Base-by-base conservation (phyloP, 805 yeast genomes). In the Ogataea paraovalis region DNA sequence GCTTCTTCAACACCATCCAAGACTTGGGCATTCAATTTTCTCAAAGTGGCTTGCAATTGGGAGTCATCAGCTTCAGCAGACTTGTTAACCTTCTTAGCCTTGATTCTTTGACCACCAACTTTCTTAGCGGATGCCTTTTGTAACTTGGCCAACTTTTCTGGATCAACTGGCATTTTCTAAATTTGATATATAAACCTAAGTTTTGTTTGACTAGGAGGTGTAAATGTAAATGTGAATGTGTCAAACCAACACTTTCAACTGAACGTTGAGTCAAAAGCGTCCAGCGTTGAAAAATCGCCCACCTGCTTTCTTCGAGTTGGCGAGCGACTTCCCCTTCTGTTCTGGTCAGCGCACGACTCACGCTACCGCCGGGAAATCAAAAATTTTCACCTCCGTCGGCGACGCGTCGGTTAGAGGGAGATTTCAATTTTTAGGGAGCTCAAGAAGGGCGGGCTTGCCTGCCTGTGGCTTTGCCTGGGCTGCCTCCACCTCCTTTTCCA, bases 1-100 rank as follows among this genome's bases (percentile, higher is more conserved):
- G 96, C 98, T 78, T 92, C 97, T 70, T 89, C 96, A 64, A 92
- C 84, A 65, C 87, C 89, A 59, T 86, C 90, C 61, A 92, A 74
- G 64, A 89, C 85, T 73, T 85, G 87, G 57, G 91, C 95, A 73
- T 87, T 85, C 70, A 92, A 78, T 76, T 91, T 90, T 71, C 83
- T 85, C 73, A 92, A 78, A 65, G 92, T 82, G 61, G 83, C 87
- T 75, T 88, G 90, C 70, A 92, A 79, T 75, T 91, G 90, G 71
- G 89, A 78, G 75, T 91, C 96, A 67, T 90, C 96, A 63, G 83
- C 89, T 73, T 86, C 89, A 53, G 78, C 66, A 61, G 79, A 70
- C 68, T 76, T 73, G 67, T 73, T 74, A 60, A 74, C 67, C 78
- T 89, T 88, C 81, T 86, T 86, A 70, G 87, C 85, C 81, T 88